Conservation (phyloP, 2,329 filamentous ascomycete genomes). For the Aureobasidium subglaciale region DNA sequence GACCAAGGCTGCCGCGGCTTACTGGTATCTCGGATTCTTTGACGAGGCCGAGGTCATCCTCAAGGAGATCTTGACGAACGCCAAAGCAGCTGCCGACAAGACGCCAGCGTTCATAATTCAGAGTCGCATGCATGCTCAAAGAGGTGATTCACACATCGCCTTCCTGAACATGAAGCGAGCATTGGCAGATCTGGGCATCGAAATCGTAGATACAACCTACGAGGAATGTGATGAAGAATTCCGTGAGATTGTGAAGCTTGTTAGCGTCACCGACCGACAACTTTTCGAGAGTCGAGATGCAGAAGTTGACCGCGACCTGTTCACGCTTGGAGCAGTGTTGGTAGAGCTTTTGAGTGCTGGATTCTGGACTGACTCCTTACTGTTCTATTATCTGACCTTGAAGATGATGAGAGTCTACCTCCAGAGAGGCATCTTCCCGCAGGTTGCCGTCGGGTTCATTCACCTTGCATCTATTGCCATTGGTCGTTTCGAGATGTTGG, state of each 20-base stretch:
- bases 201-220: constrained; percentile 59
- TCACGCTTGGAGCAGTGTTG: constrained; percentile 62
- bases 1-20: constrained; percentile 73
- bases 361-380: constrained; percentile 64
- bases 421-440: constrained; percentile 56
- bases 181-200: constrained; percentile 60
- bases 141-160: constrained; percentile 63
- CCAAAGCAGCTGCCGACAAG: constrained; percentile 68
- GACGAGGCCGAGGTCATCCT: constrained; percentile 62
- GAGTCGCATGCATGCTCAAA: constrained; percentile 68
- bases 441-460: constrained; percentile 62
- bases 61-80: constrained; percentile 60
- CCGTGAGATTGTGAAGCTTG: constrained; percentile 34
- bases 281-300: constrained; percentile 37
- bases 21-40: constrained; percentile 69
- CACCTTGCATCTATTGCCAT: constrained; percentile 62
- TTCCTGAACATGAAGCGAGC: constrained; percentile 65
- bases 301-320: constrained; percentile 44
- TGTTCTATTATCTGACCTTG: constrained; percentile 66
- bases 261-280: constrained; percentile 31
- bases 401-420: constrained; percentile 62
- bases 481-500: constrained; percentile 62
- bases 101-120: constrained; percentile 77
- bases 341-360: constrained; percentile 63
- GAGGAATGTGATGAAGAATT: constrained; percentile 75